phyloP scores from a whole-genome alignment of 441 rosid genomes.

The Pelargonium fulgidum region DNA sequence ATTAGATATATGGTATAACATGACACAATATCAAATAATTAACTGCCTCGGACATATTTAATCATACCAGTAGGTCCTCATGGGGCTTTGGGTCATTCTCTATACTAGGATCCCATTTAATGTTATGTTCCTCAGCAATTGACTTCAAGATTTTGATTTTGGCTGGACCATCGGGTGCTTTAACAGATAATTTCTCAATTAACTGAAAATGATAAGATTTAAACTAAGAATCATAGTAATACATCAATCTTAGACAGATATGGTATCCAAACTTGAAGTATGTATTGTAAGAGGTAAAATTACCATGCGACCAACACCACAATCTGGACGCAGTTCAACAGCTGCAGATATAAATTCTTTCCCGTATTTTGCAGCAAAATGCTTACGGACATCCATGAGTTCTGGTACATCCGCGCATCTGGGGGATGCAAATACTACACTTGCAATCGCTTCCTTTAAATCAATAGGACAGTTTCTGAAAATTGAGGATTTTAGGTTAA shows the following conservation, averaged over 20 bases:
- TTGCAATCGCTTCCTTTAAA: conserved; percentile 79
- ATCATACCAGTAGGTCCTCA: conserved; percentile 52
- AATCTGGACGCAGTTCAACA: conserved; percentile 68
- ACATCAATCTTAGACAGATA: neutral
- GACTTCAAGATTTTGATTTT: conserved; percentile 65
- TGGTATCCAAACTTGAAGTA: neutral
- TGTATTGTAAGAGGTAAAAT: conserved; percentile 12
- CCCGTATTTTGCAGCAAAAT: conserved; percentile 67
- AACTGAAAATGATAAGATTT: conserved; percentile 44
- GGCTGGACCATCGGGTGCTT: conserved; percentile 77
- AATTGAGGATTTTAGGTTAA: conserved; percentile 17
- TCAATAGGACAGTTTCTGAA: conserved; percentile 77
- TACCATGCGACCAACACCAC: conserved; percentile 91
- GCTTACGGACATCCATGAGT: conserved; percentile 56
- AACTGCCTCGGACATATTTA: neutral
- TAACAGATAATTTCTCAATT: conserved; percentile 75
- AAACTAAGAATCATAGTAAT: conserved; percentile 14
- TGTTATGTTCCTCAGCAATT: conserved; percentile 68
- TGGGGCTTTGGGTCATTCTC: conserved; percentile 45
- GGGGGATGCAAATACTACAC: conserved; percentile 73
- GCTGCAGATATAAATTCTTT: conserved; percentile 65
- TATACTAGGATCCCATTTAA: conserved; percentile 68
- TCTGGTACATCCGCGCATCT: conserved; percentile 81
- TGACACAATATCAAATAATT: neutral
- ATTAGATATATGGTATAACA: too few species aligned